A percentile compares a stretch with the other conserved stretches of the same genome.
These are phyloP conservation scores for Rhododendron griersonianum DNA, from an alignment of 148 eudicot species.

Conservation along the genomic window DNA sequence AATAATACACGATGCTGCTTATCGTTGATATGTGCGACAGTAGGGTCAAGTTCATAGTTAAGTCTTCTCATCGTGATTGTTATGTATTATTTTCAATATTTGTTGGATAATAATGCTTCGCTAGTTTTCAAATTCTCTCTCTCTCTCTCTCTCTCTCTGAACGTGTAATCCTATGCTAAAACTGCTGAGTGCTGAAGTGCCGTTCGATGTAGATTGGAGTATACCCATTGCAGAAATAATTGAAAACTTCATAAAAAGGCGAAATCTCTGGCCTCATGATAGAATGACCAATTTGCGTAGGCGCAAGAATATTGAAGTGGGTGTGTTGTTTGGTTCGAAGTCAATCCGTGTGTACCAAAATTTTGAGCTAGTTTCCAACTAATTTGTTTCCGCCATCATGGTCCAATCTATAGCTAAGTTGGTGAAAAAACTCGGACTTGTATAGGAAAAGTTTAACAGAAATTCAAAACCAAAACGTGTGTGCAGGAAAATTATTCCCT, in stretches of 20 bases:
- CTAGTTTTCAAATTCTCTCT: background rate
- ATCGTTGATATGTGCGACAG: background rate
- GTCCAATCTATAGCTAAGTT: background rate
- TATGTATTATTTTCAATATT: background rate
- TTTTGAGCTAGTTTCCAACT: background rate
- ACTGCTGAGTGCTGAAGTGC: background rate
- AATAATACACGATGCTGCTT: background rate
- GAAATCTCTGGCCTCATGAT: background rate
- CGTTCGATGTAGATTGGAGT: background rate
- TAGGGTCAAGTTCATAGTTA: background rate
- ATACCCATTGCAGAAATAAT: background rate
- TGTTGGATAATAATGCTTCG: background rate
- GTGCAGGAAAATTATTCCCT: too few species aligned
- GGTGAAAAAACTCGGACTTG: background rate
- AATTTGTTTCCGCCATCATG: background rate
- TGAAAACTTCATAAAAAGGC: background rate
- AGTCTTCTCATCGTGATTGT: background rate
- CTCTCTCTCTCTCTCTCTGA: conserved; percentile 2
- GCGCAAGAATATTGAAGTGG: background rate
- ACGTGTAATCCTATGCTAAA: background rate
- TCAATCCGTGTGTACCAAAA: background rate
- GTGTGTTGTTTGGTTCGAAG: background rate
- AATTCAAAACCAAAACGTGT: too few species aligned
- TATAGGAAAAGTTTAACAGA: background rate
- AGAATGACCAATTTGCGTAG: background rate